These are phyloP conservation scores for Boletus speciosus DNA, from an alignment of 768 basidiomycete species.

Conservation along the genomic window DNA sequence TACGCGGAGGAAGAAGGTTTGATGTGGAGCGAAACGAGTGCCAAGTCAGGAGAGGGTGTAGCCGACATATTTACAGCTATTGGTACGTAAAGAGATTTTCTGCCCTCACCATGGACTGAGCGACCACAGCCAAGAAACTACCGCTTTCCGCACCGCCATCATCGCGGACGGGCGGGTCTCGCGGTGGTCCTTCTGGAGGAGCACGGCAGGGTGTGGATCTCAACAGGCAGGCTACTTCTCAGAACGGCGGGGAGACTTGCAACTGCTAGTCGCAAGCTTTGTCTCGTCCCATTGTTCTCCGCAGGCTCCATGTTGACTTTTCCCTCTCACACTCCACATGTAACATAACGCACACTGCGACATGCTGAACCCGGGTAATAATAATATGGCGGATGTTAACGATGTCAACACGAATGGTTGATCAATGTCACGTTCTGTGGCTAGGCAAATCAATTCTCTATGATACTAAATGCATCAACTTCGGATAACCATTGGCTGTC, in stretches of 20 bases:
- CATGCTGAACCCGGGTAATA: constrained; percentile 30
- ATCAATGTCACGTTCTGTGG: neutral
- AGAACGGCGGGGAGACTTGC: constrained; percentile 60
- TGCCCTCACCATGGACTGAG: neutral
- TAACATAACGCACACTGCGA: constrained; percentile 29
- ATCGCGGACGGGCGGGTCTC: constrained; percentile 51
- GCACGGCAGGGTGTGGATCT: constrained; percentile 73
- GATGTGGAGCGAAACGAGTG: constrained; percentile 91
- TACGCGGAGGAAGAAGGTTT: constrained; percentile 90
- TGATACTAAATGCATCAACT: neutral
- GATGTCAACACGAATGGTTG: constrained; percentile 6
- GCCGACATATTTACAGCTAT: constrained; percentile 83
- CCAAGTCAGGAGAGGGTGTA: constrained; percentile 86
- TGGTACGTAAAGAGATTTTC: constrained; percentile 45
- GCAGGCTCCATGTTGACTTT: constrained; percentile 10
- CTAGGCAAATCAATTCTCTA: neutral
- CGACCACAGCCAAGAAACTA: constrained; percentile 73
- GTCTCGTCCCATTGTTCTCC: neutral
- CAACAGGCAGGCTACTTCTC: constrained; percentile 56
- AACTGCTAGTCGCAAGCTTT: constrained; percentile 55
- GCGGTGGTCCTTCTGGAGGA: constrained; percentile 47
- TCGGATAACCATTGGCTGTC: no score
- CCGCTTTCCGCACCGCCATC: constrained; percentile 74
- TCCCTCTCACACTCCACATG: constrained; percentile 21
- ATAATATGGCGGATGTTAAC: constrained; percentile 9